Evolutionary conservation across 164 flowering plant genomes (phyloP).

Genomic region (Malania oleifera): DNA sequence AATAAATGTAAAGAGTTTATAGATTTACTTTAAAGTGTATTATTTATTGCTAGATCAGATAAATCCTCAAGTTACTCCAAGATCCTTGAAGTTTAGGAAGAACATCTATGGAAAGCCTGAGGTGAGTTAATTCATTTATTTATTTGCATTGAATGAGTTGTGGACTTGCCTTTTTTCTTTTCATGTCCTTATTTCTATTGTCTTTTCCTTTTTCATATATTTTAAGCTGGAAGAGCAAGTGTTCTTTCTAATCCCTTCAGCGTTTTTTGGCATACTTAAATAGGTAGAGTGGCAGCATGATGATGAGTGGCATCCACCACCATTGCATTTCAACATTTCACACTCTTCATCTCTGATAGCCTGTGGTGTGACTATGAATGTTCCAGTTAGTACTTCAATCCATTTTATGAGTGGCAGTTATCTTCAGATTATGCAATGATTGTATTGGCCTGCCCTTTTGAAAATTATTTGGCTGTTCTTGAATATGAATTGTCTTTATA

Average conservation of each 20-base stretch:
- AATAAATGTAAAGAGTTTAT: neutral
- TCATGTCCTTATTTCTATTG: neutral
- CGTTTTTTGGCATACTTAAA: slow-evolving; percentile 3
- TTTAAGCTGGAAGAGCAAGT: no score
- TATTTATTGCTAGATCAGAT: slow-evolving; percentile 61
- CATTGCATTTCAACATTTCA: slow-evolving; percentile 79
- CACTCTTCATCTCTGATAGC: slow-evolving; percentile 90
- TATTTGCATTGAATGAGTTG: neutral
- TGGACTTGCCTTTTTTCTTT: neutral
- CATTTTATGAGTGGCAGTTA: slow-evolving; percentile 6
- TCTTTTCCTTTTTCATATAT: no score
- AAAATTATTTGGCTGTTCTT: slow-evolving; percentile 1
- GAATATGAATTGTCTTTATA: neutral
- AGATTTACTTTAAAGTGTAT: neutral
- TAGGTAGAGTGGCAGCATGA: slow-evolving; percentile 67
- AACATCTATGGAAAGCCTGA: slow-evolving; percentile 87
- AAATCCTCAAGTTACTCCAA: slow-evolving; percentile 45
- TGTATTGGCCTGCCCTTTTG: neutral
- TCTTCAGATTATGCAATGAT: neutral
- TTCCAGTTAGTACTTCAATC: slow-evolving; percentile 39
- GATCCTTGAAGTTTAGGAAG: slow-evolving; percentile 67
- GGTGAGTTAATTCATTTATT: slow-evolving; percentile 49
- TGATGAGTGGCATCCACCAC: slow-evolving; percentile 37
- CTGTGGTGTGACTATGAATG: slow-evolving; percentile 82
- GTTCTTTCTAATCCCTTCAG: neutral